Base-by-base conservation (phyloP, 805 yeast genomes). In the Maudiozyma turicensis region DNA sequence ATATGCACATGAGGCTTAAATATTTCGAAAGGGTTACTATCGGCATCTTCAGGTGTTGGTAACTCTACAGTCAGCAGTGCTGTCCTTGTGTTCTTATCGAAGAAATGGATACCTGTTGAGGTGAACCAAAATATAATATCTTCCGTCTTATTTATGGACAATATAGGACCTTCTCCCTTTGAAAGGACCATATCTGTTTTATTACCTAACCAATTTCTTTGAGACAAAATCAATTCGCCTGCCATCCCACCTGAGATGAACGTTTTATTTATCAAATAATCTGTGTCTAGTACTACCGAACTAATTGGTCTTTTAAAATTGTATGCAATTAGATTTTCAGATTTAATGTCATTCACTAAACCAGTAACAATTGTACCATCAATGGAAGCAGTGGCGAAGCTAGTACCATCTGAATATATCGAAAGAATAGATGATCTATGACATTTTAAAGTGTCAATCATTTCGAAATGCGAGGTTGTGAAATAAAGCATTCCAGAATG, bases 301-400 rank as follows among this genome's bases (percentile, higher is more conserved):
- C 89, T 95, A 0, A 93, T 76, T 0, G 98, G 97, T 31, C 97
- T 71, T 57, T 84, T 83, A 64, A 89, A 86, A 65, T 90, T 95
- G 56, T 78, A 83, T 2, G 88, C 89, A 0, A 75, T 71, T 2
- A 84, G 78, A 1, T 54, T 50, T 1, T 86, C 69, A 2, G 43
- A 38, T 40, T 40, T 48, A 6, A 48, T 33, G 6, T 44, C 43
- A 13, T 39, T 14, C 6, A 50, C 40, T 5, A 89, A 77, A 0
- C 96, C 93, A 5, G 88, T 77, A 1, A 88, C 88, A 0, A 91
- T 84, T 0, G 95, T 85, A 0, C 99, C 99, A 62, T 93, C 99
- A 71, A 91, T 82, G 0, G 97, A 88, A 0, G 90, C 96, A 0
- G 95, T 82, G 0, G 93, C 95, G 51, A 93, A 79, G 58, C 75